Conservation (phyloP, 2,329 filamentous ascomycete genomes). For the Plenodomus lindquistii region DNA sequence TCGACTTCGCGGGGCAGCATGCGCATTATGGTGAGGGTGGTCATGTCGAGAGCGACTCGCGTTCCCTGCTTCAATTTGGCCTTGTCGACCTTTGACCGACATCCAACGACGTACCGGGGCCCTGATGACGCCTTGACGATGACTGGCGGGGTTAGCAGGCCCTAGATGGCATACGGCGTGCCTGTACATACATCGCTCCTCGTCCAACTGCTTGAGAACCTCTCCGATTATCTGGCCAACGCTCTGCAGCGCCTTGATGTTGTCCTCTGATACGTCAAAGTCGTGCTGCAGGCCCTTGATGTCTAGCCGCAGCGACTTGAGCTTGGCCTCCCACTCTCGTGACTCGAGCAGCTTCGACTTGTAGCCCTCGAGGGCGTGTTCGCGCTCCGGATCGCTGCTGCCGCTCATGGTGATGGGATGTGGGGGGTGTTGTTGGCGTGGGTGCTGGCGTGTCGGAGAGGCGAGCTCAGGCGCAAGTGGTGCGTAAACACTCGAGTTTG, state of each 20-base stretch:
- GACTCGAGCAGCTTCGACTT: slow-evolving; percentile 74
- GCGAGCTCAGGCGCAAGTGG: slow-evolving; percentile 18
- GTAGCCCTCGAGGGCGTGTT: slow-evolving; percentile 57
- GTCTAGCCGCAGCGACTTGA: slow-evolving; percentile 89
- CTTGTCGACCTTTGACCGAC: slow-evolving; percentile 98
- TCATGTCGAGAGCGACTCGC: slow-evolving; percentile 97
- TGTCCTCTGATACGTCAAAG: slow-evolving; percentile 96
- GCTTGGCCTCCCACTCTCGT: slow-evolving; percentile 97
- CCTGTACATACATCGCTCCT: slow-evolving; percentile 83
- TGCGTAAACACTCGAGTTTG: slow-evolving; percentile 23
- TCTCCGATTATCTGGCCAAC: slow-evolving; percentile 99
- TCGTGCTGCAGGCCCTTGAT: slow-evolving; percentile 95
- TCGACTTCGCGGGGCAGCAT: slow-evolving; percentile 99
- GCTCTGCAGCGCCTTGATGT: slow-evolving; percentile 98
- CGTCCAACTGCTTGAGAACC: slow-evolving; percentile 97
- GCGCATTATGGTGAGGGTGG: slow-evolving; percentile 98
- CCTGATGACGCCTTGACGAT: slow-evolving; percentile 98
- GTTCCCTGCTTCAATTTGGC: slow-evolving; percentile 97
- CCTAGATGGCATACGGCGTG: background rate
- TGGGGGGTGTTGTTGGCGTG: background rate
- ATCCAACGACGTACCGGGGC: slow-evolving; percentile 96
- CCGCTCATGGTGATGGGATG: slow-evolving; percentile 39
- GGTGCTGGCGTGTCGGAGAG: slow-evolving; percentile 14
- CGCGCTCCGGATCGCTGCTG: slow-evolving; percentile 53
- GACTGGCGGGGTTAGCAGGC: slow-evolving; percentile 59